Evolutionary conservation across 345 rosid genomes (phyloP).

Genomic region (Raphanus sativus): DNA sequence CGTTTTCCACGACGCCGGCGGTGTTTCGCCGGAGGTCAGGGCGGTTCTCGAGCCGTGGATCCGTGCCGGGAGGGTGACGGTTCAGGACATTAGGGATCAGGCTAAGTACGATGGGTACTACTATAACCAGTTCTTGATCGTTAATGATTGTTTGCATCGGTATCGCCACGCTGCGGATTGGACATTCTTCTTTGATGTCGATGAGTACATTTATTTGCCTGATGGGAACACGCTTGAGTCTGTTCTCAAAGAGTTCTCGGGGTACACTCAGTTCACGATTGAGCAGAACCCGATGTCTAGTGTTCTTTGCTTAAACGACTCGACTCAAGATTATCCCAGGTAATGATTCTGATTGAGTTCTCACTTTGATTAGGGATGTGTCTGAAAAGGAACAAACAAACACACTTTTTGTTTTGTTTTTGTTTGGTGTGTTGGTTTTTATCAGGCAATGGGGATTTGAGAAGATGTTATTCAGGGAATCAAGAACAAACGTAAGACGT

Average conservation of each 20-base stretch:
- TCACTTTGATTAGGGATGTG: conserved; percentile 8
- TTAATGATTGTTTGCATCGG: conserved; percentile 80
- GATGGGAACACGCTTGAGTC: conserved; percentile 51
- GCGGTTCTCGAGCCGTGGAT: conserved; percentile 77
- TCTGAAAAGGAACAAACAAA: not conserved
- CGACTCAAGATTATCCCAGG: conserved; percentile 60
- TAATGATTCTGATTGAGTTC: conserved; percentile 14
- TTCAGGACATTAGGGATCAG: conserved; percentile 72
- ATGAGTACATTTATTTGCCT: conserved; percentile 78
- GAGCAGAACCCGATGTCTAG: conserved; percentile 91
- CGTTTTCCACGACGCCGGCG: conserved; percentile 90
- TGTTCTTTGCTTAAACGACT: conserved; percentile 68
- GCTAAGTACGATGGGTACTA: conserved; percentile 74
- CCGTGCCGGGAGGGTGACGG: conserved; percentile 64
- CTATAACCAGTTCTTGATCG: conserved; percentile 82
- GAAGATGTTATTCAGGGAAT: conserved; percentile 74
- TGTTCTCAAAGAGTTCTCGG: conserved; percentile 57
- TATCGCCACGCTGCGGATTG: conserved; percentile 67
- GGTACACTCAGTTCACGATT: conserved; percentile 76
- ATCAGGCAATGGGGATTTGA: conserved; percentile 92
- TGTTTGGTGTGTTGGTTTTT: not conserved
- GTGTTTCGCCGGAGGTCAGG: conserved; percentile 58
- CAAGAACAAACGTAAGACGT: conserved; percentile 63
- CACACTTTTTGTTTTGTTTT: no score
- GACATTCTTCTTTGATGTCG: conserved; percentile 89